These are phyloP conservation scores for Polytrichum formosum DNA, from an alignment of 225 moss, liverwort and hornwort genomes.

Conservation along the genomic window DNA sequence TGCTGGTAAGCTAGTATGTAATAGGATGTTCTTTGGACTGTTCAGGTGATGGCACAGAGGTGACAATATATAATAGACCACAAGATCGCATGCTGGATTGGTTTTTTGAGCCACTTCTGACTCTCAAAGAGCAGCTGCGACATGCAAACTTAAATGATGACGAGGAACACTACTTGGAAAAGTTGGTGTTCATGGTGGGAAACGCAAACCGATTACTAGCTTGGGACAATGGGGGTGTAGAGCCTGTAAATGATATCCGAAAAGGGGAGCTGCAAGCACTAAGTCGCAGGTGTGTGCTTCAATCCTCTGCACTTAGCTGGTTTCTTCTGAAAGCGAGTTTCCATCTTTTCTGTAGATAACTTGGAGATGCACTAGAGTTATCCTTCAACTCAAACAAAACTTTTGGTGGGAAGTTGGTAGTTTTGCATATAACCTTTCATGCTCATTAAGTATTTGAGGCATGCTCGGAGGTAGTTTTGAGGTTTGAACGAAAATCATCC, in stretches of 20 bases:
- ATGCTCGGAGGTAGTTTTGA: no score
- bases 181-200: constrained; percentile 56
- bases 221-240: constrained; percentile 70
- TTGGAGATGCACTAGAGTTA: no score
- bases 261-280: constrained; percentile 73
- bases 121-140: constrained; percentile 65
- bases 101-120: constrained; percentile 80
- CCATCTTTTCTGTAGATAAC: no score
- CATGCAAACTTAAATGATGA: constrained; percentile 28
- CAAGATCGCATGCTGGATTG: constrained; percentile 70
- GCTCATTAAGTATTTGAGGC: no score
- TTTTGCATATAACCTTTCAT: no score
- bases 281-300: constrained; percentile 47
- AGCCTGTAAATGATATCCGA: constrained; percentile 59
- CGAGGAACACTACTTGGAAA: constrained; percentile 73
- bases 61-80: constrained; percentile 63
- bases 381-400: no score
- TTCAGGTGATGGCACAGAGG: constrained; percentile 68
- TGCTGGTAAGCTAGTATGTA: not conserved
- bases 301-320: not conserved
- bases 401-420: no score
- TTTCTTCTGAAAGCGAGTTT: no score
- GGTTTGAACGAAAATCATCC: no score
- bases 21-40: no score
- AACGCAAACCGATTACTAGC: constrained; percentile 32